phyloP scores from a whole-genome alignment of 805 yeast genomes.

The Grigorovia humatica region DNA sequence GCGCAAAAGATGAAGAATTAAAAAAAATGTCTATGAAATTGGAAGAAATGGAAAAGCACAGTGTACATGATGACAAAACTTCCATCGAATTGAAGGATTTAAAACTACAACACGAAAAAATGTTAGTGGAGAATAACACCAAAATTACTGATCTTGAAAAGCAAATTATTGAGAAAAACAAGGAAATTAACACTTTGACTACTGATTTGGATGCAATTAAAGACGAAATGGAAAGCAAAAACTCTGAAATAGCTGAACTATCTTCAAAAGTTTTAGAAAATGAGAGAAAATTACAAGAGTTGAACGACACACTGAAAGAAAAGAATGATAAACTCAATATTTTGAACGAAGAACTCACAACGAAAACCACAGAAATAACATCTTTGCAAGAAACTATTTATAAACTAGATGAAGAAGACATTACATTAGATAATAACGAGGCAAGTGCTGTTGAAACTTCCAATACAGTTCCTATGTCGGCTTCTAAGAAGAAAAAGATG shows the following conservation, averaged over 20 bases:
- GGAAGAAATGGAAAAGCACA: not conserved
- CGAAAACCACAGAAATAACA: not conserved
- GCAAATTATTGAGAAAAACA: not conserved
- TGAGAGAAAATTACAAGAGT: conserved; percentile 5
- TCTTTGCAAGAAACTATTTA: conserved; percentile 1
- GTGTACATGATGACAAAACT: not conserved
- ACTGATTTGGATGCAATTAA: not conserved
- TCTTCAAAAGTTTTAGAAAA: conserved; percentile 7
- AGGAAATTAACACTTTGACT: not conserved
- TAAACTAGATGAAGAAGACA: not conserved
- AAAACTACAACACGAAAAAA: not conserved
- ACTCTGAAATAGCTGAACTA: not conserved
- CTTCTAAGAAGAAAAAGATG: conserved; percentile 5
- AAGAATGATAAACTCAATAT: conserved; percentile 1
- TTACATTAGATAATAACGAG: not conserved
- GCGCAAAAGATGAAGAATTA: not conserved
- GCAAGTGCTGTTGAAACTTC: not conserved
- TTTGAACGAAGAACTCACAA: conserved; percentile 2
- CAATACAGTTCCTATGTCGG: not conserved
- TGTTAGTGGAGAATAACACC: not conserved
- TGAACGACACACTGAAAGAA: conserved; percentile 1
- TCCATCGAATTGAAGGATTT: not conserved
- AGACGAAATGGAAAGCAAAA: not conserved
- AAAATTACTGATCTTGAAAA: not conserved
- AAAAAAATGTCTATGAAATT: not conserved